These are phyloP conservation scores for Glarea lozoyensis DNA, from an alignment of 495 filamentous ascomycete genomes.

Conservation along the genomic window DNA sequence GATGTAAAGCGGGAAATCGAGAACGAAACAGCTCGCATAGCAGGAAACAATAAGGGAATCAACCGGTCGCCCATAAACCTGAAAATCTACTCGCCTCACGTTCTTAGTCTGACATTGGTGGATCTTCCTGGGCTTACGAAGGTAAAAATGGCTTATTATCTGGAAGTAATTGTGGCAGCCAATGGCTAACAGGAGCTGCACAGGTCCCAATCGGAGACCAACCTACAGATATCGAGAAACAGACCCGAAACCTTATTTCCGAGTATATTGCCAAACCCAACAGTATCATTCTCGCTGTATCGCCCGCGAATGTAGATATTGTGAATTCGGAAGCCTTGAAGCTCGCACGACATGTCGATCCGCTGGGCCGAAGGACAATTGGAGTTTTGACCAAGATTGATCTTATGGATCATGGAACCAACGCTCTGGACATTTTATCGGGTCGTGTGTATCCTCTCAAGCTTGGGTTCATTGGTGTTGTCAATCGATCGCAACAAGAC, in stretches of 20 bases:
- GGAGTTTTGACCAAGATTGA: constrained; percentile 97
- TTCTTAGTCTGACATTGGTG: constrained; percentile 91
- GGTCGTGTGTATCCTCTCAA: constrained; percentile 96
- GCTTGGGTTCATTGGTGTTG: constrained; percentile 94
- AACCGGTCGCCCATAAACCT: constrained; percentile 96
- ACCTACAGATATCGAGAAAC: constrained; percentile 96
- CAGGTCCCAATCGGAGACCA: constrained; percentile 95
- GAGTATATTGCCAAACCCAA: constrained; percentile 99
- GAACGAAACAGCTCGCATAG: constrained; percentile 89
- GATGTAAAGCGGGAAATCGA: constrained; percentile 96
- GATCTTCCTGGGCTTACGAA: constrained; percentile 96
- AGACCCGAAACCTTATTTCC: constrained; percentile 91
- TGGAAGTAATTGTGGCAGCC: too few species aligned
- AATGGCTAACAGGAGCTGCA: constrained; percentile 2
- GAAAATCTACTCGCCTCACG: constrained; percentile 97
- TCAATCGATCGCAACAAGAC: constrained; percentile 97
- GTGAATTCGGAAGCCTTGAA: constrained; percentile 98
- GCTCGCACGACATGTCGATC: constrained; percentile 92
- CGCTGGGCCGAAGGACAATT: constrained; percentile 89
- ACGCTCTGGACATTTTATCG: constrained; percentile 92
- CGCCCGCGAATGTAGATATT: constrained; percentile 94
- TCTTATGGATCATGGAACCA: constrained; percentile 98
- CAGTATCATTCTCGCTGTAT: constrained; percentile 95
- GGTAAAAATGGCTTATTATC: constrained; percentile 42
- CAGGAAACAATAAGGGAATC: constrained; percentile 97